Percentiles rank a stretch among this genome's conserved stretches.
Conservation (phyloP, 2,329 filamentous ascomycete species). For the Bipolaris victoriae region DNA sequence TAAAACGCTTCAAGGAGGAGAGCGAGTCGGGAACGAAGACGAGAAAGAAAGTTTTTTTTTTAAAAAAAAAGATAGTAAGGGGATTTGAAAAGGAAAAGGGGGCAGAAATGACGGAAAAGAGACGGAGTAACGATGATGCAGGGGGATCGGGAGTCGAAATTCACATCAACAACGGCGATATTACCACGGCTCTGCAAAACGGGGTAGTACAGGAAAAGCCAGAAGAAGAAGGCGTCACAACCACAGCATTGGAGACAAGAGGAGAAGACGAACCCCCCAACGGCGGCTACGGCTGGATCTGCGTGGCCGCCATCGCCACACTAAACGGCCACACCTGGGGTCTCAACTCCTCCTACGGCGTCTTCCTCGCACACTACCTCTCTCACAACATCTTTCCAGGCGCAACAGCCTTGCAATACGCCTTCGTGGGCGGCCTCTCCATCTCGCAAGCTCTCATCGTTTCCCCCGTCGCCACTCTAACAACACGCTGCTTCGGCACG, state of each 20-base stretch:
- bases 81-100: too few species aligned
- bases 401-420: conserved; percentile 70
- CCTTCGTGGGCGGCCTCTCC: conserved; percentile 76
- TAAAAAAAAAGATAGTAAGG: too few species aligned
- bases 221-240: not conserved
- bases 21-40: too few species aligned
- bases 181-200: too few species aligned
- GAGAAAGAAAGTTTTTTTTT: too few species aligned
- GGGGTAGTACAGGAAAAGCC: too few species aligned
- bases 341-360: conserved; percentile 72
- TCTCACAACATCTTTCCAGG: conserved; percentile 66
- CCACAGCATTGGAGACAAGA: not conserved
- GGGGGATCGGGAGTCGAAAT: too few species aligned
- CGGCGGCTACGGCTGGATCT: conserved; percentile 68
- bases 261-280: conserved; percentile 59
- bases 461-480: conserved; percentile 70
- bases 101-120: too few species aligned
- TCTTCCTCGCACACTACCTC: conserved; percentile 76
- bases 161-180: too few species aligned
- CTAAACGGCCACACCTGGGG: conserved; percentile 70
- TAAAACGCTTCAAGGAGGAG: too few species aligned
- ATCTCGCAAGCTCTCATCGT: conserved; percentile 70
- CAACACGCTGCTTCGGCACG: conserved; percentile 67
- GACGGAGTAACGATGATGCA: too few species aligned
- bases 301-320: conserved; percentile 48